A percentile compares a stretch with the other conserved stretches of the same genome.
Evolutionary conservation across 495 filamentous ascomycete species (phyloP).

Genomic region (Trichocladium antarcticum): DNA sequence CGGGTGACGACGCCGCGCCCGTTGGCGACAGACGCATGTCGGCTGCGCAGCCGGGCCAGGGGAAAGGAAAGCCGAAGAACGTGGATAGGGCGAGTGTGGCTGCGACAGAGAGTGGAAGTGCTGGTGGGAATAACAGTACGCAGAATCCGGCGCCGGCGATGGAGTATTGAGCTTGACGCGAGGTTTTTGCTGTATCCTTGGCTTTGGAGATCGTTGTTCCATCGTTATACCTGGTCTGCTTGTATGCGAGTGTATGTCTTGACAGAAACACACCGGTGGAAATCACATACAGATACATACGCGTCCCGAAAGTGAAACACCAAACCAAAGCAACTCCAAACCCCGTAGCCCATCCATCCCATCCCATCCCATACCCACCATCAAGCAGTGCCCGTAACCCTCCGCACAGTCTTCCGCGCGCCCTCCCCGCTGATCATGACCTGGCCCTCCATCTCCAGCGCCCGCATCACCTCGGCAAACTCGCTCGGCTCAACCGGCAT

Average conservation of each 20-base stretch:
- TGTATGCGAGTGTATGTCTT: not conserved
- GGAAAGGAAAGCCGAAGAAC: not conserved
- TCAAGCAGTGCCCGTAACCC: conserved; percentile 46
- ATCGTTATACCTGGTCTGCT: conserved; percentile 11
- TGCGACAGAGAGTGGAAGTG: not conserved
- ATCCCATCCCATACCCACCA: not conserved
- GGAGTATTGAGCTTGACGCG: not conserved
- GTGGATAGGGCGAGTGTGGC: not conserved
- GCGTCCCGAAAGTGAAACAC: not conserved
- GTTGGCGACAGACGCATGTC: not conserved
- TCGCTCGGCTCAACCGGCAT: conserved; percentile 62
- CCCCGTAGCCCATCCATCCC: not conserved
- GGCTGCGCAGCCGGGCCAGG: no score
- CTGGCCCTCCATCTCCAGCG: conserved; percentile 72
- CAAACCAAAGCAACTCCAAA: not conserved
- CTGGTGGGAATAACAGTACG: not conserved
- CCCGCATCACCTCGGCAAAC: conserved; percentile 67
- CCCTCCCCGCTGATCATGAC: conserved; percentile 80
- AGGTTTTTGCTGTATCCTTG: not conserved
- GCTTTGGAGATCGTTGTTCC: not conserved
- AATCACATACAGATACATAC: not conserved
- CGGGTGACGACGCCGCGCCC: not conserved
- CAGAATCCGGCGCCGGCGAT: not conserved
- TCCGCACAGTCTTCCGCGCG: conserved; percentile 66
- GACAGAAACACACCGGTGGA: not conserved